Evolutionary conservation across 768 basidiomycete species (phyloP), one percentile per base, ranked within the genome.

Genomic region (Rhodotorula sphaerocarpa): DNA sequence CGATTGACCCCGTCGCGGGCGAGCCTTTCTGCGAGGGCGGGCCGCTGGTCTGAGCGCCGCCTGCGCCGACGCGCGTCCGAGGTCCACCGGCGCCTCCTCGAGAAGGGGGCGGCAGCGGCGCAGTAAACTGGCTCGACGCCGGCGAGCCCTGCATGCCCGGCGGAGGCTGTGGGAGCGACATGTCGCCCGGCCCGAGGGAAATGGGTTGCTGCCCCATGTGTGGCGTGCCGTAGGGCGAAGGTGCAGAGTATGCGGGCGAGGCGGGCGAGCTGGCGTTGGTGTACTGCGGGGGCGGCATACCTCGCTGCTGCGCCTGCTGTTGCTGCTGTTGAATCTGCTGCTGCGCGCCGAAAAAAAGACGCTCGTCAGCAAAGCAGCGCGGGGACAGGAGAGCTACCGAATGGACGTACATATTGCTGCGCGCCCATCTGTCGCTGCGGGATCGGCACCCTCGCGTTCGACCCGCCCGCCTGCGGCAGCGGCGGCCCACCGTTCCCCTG

Each of bases 261-360:
- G 62, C 67, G 30, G 67, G 62, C 30, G 66, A 67, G 21, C 55
- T 61, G 18, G 61, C 63, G 55, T 27, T 51, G 30, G 48, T 14
- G 31, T 50, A 50, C 48, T 50, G 48, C 30, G 21, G 27, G 30
- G 12, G 42, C 42, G 42, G 42, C 21, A 50, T n/a, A 30, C 48
- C 36, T 10, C 36, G 36, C 36, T 20, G 20, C 43, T 18, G 43
- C 10, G 43, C 43, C 21, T 18, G 43, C 43, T 44, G 43, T 7
- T n/a, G 48, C 21, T 33, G 48, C 21, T 33, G 48, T 10, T 33
- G 30, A 11, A 30, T 28, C 16, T 50, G 48, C 20, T 58, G 66
- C 33, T 47, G 56, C 34, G 31, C 23, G 44, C 0, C 5, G 46
- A 16, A 14, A 25, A 39, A 0, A 41, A 56, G 7, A 30, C 3